Conservation (phyloP, 2,329 filamentous ascomycete genomes). For the Xylaria digitata region DNA sequence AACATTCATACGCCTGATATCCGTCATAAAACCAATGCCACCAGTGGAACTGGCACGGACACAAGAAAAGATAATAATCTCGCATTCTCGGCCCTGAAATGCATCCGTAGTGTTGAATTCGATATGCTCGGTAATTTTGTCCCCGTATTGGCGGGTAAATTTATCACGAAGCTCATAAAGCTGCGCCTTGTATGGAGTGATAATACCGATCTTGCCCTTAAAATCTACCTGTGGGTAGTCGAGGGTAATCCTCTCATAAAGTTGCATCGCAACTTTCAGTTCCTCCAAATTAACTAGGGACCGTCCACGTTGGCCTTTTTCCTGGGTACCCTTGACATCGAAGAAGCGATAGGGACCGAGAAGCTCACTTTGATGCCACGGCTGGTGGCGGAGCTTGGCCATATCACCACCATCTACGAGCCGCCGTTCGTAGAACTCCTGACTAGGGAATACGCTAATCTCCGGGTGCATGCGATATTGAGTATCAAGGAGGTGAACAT, state of each 20-base stretch:
- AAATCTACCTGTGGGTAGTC: slow-evolving; percentile 79
- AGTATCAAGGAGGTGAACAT: slow-evolving; percentile 94
- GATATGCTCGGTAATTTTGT: slow-evolving; percentile 78
- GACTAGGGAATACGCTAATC: slow-evolving; percentile 90
- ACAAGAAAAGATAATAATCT: slow-evolving; percentile 99
- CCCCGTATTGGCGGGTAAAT: slow-evolving; percentile 79
- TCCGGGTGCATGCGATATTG: slow-evolving; percentile 99
- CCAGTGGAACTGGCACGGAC: slow-evolving; percentile 91
- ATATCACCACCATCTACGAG: slow-evolving; percentile 88
- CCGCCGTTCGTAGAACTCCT: slow-evolving; percentile 89
- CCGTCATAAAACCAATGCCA: slow-evolving; percentile 98
- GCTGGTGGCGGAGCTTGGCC: slow-evolving; percentile 77
- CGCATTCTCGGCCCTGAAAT: slow-evolving; percentile 95
- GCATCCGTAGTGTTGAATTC: slow-evolving; percentile 99
- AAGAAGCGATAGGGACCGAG: slow-evolving; percentile 97
- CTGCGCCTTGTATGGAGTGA: slow-evolving; percentile 97
- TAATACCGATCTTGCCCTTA: slow-evolving; percentile 89
- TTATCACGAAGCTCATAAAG: slow-evolving; percentile 80
- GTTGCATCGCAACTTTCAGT: slow-evolving; percentile 83
- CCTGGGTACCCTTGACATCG: slow-evolving; percentile 89
- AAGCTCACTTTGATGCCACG: slow-evolving; percentile 86
- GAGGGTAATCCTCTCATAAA: slow-evolving; percentile 81
- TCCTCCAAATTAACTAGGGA: slow-evolving; percentile 86
- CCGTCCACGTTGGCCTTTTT: slow-evolving; percentile 82
- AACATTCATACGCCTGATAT: slow-evolving; percentile 99